Base-by-base conservation (phyloP, 345 rosid species). In the Citrus glauca region DNA sequence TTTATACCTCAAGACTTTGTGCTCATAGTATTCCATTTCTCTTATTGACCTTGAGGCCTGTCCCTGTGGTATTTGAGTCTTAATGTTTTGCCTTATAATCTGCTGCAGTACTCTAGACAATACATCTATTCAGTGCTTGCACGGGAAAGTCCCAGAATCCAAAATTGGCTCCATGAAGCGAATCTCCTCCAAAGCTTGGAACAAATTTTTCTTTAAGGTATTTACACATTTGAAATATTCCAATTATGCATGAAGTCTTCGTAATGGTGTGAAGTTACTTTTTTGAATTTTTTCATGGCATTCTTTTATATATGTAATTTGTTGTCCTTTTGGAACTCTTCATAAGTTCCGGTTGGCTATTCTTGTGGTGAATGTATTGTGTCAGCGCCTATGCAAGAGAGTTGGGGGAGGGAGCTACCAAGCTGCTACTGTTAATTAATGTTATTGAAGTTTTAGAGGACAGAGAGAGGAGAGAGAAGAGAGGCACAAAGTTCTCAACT, bases 81-180 rank as follows among this genome's bases (percentile, higher is more conserved):
- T 42, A 3, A 11, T 22, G 42, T 28, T 6, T 27, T 71, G 11
- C 22, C 33, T 14, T 59, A 7, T 53, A 57, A 73, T 37, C 4
- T 78, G 24, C n/a, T 80, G 87, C 83, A 88, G 97, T 64, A 81
- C 77, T 80, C 76, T 96, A 80, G 93, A 94, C 88, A 96, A 96
- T 82, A 84, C 88, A 22, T 82, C 88, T 79, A 85, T 96, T 73
- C 95, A 89, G 65, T 96, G 99, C 81, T 81, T 73, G 17, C 99
- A 96, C 85, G 91, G 91, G 86, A 94, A 92, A 86, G 88, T 96
- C 68, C 93, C 92, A 19, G 81, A 87, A 48, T 89, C 97, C 59
- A 91, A 89, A 78, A 87, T 89, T 69, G 86, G 88, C 73, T 90
- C 85, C 76, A 86, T 91, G 90, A 96, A 96, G 89, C 90, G 98